phyloP scores from a whole-genome alignment of 371 early-diverging fungal species.

The Mortierella sp. region DNA sequence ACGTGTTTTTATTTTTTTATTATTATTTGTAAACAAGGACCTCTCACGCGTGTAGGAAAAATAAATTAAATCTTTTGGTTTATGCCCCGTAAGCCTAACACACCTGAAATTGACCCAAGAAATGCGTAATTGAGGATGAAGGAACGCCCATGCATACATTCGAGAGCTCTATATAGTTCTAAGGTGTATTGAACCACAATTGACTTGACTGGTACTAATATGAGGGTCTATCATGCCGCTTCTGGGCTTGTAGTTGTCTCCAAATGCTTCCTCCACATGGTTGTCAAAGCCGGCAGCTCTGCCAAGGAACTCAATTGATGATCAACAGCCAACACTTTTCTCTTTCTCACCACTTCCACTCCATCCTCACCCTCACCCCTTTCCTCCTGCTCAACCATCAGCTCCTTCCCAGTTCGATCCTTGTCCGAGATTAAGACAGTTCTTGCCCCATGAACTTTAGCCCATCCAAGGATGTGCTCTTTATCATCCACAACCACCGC shows the following conservation, averaged over 20 bases:
- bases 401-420: conserved; percentile 28
- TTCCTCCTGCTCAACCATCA: conserved; percentile 23
- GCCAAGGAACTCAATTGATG: conserved; percentile 36
- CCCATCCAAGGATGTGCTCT: conserved; percentile 45
- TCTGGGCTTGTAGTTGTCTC: not conserved
- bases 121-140: too few relatives aligned
- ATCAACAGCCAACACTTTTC: conserved; percentile 43
- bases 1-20: too few relatives aligned
- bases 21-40: too few relatives aligned
- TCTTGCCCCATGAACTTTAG: conserved; percentile 38
- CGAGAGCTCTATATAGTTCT: too few relatives aligned
- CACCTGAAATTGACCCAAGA: too few relatives aligned
- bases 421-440: conserved; percentile 40
- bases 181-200: too few relatives aligned
- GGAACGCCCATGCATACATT: too few relatives aligned
- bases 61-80: too few relatives aligned
- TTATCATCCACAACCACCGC: conserved; percentile 50
- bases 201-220: too few relatives aligned
- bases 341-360: not conserved
- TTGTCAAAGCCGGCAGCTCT: conserved; percentile 35
- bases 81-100: too few relatives aligned
- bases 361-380: not conserved
- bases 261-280: conserved; percentile 27
- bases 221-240: not conserved
- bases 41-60: too few relatives aligned